Evolutionary conservation across 164 flowering plant genomes (phyloP).

Genomic region (Pachysandra terminalis): DNA sequence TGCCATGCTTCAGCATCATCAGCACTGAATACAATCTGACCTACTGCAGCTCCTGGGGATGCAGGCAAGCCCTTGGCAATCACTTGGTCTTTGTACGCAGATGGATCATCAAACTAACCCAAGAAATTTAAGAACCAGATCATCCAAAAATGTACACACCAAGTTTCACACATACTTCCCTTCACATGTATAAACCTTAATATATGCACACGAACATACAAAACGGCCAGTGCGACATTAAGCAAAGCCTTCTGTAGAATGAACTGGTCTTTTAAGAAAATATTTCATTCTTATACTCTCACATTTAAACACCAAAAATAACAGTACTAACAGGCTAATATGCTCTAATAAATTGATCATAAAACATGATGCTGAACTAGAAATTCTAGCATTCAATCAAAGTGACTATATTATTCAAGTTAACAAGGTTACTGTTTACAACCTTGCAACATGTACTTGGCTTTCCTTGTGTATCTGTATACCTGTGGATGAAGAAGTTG

Average conservation of each 20-base stretch:
- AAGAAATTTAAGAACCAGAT: slow-evolving; percentile 3
- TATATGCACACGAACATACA: background rate
- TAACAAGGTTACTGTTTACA: too few species aligned
- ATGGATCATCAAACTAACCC: slow-evolving; percentile 80
- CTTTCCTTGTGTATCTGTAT: slow-evolving; percentile 2
- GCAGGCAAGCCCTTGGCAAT: slow-evolving; percentile 93
- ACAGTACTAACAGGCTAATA: too few species aligned
- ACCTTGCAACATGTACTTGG: too few species aligned
- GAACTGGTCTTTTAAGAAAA: background rate
- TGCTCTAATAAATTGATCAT: too few species aligned
- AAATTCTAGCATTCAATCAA: too few species aligned
- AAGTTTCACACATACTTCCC: too few species aligned
- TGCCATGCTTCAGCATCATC: slow-evolving; percentile 98
- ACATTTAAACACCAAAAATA: background rate
- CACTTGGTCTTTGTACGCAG: slow-evolving; percentile 73
- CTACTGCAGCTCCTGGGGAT: slow-evolving; percentile 99
- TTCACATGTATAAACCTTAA: background rate
- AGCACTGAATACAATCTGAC: slow-evolving; percentile 84
- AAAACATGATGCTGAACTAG: too few species aligned
- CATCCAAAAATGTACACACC: background rate
- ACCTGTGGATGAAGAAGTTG: slow-evolving; percentile 99
- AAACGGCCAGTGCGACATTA: background rate
- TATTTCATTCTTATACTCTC: background rate
- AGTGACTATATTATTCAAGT: too few species aligned
- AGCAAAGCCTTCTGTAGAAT: background rate